Percentiles rank a stretch among this genome's conserved stretches.
Evolutionary conservation across 1,284 basidiomycete species (phyloP).

Genomic region (Mycocalia duriaeana): DNA sequence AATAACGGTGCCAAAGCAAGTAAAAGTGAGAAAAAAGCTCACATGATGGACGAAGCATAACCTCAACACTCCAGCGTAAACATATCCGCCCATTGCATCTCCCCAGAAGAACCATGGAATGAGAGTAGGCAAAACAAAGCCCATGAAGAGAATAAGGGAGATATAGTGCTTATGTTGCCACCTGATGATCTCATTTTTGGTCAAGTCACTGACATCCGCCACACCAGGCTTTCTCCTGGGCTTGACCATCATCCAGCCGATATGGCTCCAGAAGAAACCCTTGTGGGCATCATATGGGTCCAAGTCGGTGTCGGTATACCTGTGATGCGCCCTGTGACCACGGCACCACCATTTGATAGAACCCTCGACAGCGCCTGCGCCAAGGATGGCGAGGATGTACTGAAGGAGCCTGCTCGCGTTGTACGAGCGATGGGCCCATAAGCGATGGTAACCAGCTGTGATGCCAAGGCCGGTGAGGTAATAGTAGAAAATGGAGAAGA

Average conservation of each 20-base stretch:
- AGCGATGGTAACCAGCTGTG: constrained; percentile 83
- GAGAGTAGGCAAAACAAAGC: constrained; percentile 69
- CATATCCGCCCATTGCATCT: constrained; percentile 80
- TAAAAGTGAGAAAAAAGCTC: constrained; percentile 25
- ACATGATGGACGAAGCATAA: constrained; percentile 88
- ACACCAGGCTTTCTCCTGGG: constrained; percentile 84
- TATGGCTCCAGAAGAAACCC: constrained; percentile 76
- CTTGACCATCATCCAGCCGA: constrained; percentile 93
- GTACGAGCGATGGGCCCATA: constrained; percentile 90
- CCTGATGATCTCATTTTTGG: constrained; percentile 69
- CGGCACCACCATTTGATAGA: constrained; percentile 96
- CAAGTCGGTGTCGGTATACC: constrained; percentile 93
- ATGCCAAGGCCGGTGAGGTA: constrained; percentile 82
- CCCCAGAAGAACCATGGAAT: constrained; percentile 81
- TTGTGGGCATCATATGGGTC: constrained; percentile 91
- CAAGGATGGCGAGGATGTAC: constrained; percentile 73
- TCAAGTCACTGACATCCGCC: constrained; percentile 84
- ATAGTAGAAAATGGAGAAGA: constrained; percentile 78
- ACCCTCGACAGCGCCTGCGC: constrained; percentile 85
- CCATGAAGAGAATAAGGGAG: constrained; percentile 67
- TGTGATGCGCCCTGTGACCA: constrained; percentile 89
- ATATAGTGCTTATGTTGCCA: constrained; percentile 89
- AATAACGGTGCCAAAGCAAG: background rate
- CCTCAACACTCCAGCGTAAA: constrained; percentile 82
- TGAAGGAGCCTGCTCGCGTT: constrained; percentile 82